Base-by-base conservation (phyloP, 176 grass and related monocot genomes). In the Tillandsia fasciculata region DNA sequence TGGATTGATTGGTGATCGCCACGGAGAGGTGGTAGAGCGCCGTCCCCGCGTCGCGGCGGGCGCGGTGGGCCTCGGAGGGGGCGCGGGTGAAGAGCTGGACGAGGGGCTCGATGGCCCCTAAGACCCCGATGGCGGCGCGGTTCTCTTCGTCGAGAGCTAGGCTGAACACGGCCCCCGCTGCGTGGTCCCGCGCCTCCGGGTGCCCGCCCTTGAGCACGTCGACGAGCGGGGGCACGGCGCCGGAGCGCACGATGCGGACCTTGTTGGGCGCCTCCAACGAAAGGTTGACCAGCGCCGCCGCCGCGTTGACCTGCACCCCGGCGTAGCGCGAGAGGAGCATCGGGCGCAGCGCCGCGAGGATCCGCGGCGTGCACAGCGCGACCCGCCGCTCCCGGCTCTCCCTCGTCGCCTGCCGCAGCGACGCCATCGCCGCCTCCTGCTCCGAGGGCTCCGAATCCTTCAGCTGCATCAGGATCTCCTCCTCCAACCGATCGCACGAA, bases 11-110 rank as follows among this genome's bases (percentile, higher is more conserved):
- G 1, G 86, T 83, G 26, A 64, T 79, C 9, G 77, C 78, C 11
- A 90, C 81, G 23, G 93, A 79, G 54, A 97, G 93, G 84, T 97
- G 86, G 79, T 83, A 97, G 12, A 97, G 80, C 10, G 93, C 93
- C 79, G 78, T 87, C 52, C 93, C 93, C 2, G 93, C 73, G 76
- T 97, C 93, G 20, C 81, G 77, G 2, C 89, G 87, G 33, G 87
- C 77, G 15, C 77, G 82, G 12, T 61, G 3, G 12, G 79, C 72
- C 0, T 87, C 74, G 0, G 74, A 11, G 0, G 74, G 49, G 6
- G 33, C 33, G 6, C 83, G 78, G 49, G 72, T 73, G 48, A 97
- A 77, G 11, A 97, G 79, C 48, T 92, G 78, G 53, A 97, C 79
- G 0, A 97, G 76, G 0, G 93, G 89, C 0, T 89, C 69, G 59